These are phyloP conservation scores for Juglanconis oblonga DNA, from an alignment of 2,329 filamentous ascomycete species.

Conservation along the genomic window DNA sequence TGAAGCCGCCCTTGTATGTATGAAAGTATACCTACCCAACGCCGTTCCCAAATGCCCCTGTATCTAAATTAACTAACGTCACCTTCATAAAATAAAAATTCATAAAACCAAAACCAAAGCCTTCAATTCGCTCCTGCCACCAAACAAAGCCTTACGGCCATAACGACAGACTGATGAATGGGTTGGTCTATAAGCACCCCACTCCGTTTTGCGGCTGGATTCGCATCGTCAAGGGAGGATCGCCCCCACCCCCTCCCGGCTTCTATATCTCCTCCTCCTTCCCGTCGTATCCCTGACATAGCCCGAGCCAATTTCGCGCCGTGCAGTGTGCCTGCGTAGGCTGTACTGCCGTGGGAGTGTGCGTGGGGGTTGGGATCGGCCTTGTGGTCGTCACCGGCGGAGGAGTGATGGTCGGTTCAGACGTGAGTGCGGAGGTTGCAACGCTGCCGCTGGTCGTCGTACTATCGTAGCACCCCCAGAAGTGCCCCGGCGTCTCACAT, in stretches of 20 bases:
- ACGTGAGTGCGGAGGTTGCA: slow-evolving; percentile 22
- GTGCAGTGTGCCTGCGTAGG: slow-evolving; percentile 31
- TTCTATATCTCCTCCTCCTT: slow-evolving; percentile 21
- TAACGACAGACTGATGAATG: too few relatives aligned
- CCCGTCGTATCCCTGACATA: slow-evolving; percentile 37
- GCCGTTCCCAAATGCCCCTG: background rate
- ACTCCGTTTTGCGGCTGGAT: background rate
- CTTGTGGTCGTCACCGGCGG: slow-evolving; percentile 24
- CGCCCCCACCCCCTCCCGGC: background rate
- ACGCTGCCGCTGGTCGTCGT: slow-evolving; percentile 24
- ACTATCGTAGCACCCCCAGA: slow-evolving; percentile 53
- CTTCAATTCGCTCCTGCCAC: background rate
- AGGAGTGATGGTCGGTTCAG: slow-evolving; percentile 25
- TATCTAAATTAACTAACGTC: too few relatives aligned
- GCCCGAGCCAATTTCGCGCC: slow-evolving; percentile 38
- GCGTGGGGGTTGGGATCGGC: slow-evolving; percentile 26
- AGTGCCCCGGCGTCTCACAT: slow-evolving; percentile 51
- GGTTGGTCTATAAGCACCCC: background rate
- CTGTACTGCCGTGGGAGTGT: slow-evolving; percentile 11
- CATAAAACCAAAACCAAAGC: background rate
- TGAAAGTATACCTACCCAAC: background rate
- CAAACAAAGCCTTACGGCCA: too few relatives aligned
- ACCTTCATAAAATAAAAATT: too few relatives aligned
- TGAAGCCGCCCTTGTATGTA: background rate
- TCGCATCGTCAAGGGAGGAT: background rate